These are phyloP conservation scores for Debaryomycetaceae sp. DNA, from an alignment of 1,139 yeast genomes.

Conservation along the genomic window DNA sequence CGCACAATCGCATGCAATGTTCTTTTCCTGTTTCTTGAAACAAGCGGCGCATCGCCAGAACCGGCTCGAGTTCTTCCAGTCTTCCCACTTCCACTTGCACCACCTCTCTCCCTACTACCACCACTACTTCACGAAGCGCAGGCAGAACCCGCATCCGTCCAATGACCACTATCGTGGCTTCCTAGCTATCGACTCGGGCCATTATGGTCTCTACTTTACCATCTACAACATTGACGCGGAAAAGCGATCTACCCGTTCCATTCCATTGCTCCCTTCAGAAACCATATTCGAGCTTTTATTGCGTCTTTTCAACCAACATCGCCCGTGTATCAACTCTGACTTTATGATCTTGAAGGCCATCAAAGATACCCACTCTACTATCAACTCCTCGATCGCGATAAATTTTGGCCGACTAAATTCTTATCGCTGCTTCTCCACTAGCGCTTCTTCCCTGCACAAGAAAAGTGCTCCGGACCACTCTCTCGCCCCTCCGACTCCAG, in stretches of 20 bases:
- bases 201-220: constrained; percentile 35
- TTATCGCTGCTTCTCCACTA: constrained; percentile 11
- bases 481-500: not conserved
- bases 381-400: constrained; percentile 9
- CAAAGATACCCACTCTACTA: constrained; percentile 16
- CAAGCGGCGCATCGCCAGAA: constrained; percentile 13
- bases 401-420: too few species aligned
- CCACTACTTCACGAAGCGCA: constrained; percentile 11
- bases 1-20: constrained; percentile 12
- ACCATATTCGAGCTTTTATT: constrained; percentile 1
- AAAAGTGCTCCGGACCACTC: not conserved
- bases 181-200: constrained; percentile 28
- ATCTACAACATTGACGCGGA: constrained; percentile 30
- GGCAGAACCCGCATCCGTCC: constrained; percentile 25
- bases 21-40: constrained; percentile 17
- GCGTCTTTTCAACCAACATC: not conserved
- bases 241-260: constrained; percentile 3
- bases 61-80: constrained; percentile 28
- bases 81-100: constrained; percentile 20
- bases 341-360: constrained; percentile 22
- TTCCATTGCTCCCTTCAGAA: constrained; percentile 5
- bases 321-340: not conserved
- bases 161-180: constrained; percentile 12
- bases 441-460: constrained; percentile 1
- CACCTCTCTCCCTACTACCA: constrained; percentile 13